These are phyloP conservation scores for Tolypocladium pustulatum DNA, from an alignment of 2,329 filamentous ascomycete genomes.

Conservation along the genomic window DNA sequence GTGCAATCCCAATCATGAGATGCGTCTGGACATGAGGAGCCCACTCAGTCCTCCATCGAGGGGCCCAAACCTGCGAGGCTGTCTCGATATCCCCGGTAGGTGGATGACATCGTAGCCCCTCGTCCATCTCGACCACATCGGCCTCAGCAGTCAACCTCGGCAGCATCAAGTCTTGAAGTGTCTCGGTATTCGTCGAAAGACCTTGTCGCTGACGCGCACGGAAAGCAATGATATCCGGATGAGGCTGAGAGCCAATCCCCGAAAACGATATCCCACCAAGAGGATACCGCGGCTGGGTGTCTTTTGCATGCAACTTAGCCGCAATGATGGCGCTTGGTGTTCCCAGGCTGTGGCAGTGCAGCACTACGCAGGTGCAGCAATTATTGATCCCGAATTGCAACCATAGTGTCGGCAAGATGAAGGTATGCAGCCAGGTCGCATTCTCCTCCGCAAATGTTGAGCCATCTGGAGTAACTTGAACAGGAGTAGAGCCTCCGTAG, in stretches of 20 bases:
- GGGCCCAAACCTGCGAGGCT: neutral
- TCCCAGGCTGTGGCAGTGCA: neutral
- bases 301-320: neutral
- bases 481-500: neutral
- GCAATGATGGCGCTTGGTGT: neutral
- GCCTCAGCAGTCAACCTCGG: neutral
- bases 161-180: neutral
- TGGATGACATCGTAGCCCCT: neutral
- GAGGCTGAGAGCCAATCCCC: neutral
- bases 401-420: neutral
- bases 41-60: neutral
- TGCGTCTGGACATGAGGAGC: neutral
- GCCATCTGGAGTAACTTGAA: neutral
- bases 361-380: neutral
- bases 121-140: neutral
- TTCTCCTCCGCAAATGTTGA: neutral
- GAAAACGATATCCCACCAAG: neutral
- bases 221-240: neutral
- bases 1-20: neutral
- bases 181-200: neutral
- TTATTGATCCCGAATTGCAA: neutral
- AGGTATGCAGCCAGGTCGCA: neutral
- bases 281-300: neutral
- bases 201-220: neutral
- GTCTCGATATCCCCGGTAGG: neutral